Evolutionary conservation across 78 protist species (phyloP).

Genomic region (Pelomyxa schiedti): DNA sequence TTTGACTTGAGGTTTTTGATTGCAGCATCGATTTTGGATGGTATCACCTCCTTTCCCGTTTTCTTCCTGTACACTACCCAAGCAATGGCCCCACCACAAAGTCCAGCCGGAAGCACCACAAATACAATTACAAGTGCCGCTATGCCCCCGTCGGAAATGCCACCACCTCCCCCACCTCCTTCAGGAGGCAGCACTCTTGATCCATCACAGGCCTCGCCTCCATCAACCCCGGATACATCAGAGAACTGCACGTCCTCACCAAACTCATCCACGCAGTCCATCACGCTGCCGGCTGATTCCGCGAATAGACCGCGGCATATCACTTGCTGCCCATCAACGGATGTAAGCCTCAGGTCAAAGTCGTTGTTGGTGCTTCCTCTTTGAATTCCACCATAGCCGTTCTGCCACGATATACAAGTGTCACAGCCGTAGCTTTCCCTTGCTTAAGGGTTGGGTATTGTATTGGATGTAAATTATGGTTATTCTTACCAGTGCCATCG

Average conservation of each 20-base stretch:
- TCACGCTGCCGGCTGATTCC: background rate
- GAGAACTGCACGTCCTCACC: background rate
- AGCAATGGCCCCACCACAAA: too few species aligned
- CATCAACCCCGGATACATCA: too few species aligned
- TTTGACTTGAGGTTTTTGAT: too few species aligned
- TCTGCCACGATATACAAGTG: background rate
- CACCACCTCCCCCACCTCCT: too few species aligned
- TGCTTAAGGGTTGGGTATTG: background rate
- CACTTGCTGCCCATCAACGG: background rate
- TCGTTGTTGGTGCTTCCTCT: background rate
- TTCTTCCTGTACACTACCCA: too few species aligned
- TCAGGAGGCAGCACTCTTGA: too few species aligned
- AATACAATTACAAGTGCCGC: too few species aligned
- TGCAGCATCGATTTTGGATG: too few species aligned
- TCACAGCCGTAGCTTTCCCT: background rate
- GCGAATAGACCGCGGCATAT: background rate
- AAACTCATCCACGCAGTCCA: background rate
- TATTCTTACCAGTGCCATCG: constrained; percentile 1
- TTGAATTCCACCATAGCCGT: background rate
- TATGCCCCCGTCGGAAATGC: too few species aligned
- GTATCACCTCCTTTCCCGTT: too few species aligned
- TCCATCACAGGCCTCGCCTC: too few species aligned
- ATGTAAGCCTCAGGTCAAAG: background rate
- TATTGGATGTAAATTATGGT: background rate
- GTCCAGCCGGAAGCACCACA: too few species aligned